Conservation (phyloP, 2,329 filamentous ascomycete species). For the Elsinoe perseae region DNA sequence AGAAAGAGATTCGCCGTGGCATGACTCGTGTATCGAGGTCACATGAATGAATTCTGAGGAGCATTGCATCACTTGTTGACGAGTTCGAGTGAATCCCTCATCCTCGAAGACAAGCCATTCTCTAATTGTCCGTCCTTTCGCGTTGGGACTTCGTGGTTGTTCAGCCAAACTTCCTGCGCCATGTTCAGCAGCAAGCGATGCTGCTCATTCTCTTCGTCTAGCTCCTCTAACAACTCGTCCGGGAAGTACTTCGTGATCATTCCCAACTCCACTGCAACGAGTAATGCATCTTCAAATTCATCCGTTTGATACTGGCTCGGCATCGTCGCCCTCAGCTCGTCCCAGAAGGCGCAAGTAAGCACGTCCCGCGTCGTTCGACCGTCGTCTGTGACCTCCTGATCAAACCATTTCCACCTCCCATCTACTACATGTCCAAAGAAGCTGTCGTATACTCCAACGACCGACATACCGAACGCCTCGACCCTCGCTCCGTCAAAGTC, state of each 20-base stretch:
- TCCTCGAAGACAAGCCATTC: too few species aligned
- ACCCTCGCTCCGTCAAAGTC: slow-evolving; percentile 5
- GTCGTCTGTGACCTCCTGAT: background rate
- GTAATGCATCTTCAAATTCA: background rate
- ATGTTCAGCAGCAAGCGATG: background rate
- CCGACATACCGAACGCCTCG: slow-evolving; percentile 7
- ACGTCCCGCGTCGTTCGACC: background rate
- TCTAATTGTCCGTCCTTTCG: too few species aligned
- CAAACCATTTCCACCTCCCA: background rate
- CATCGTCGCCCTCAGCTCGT: background rate
- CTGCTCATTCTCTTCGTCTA: background rate
- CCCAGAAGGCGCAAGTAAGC: slow-evolving; percentile 3
- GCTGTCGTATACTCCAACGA: background rate
- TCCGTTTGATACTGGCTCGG: background rate
- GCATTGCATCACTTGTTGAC: too few species aligned
- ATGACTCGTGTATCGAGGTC: background rate
- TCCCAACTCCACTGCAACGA: background rate
- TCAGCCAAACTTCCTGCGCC: background rate
- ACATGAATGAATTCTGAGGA: too few species aligned
- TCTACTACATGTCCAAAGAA: background rate
- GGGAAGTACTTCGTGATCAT: background rate
- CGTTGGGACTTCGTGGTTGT: background rate
- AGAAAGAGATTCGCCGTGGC: background rate
- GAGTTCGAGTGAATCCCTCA: too few species aligned
- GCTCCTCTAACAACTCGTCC: background rate